phyloP scores from a whole-genome alignment of 192 early-diverging fungal species.

The Linnemannia zychae region DNA sequence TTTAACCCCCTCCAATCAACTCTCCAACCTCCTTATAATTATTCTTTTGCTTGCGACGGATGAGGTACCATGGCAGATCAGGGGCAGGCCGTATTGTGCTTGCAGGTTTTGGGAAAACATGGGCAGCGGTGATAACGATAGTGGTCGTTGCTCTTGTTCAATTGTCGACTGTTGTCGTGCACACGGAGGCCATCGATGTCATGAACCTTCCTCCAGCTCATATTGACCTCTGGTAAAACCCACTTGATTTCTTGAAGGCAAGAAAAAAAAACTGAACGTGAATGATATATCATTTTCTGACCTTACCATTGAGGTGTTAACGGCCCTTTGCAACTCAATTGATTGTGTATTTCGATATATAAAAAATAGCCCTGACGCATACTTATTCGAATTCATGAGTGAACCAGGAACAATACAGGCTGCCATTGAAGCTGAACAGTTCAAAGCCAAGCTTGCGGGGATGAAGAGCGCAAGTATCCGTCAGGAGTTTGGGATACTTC shows the following conservation, averaged over 20 bases:
- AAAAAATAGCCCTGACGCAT: conserved; percentile 14
- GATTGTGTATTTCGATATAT: neutral
- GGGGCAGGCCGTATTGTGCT: neutral
- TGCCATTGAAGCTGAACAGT: neutral
- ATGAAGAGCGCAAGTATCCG: conserved; percentile 34
- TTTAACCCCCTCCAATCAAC: too few relatives aligned
- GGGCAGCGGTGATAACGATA: neutral
- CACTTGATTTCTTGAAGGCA: neutral
- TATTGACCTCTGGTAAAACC: conserved; percentile 27
- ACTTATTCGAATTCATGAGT: conserved; percentile 40
- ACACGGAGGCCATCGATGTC: neutral
- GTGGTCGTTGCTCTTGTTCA: neutral
- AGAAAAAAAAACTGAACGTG: neutral
- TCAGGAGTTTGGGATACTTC: conserved; percentile 13
- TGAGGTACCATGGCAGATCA: neutral
- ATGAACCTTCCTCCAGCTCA: conserved; percentile 20
- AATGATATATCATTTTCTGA: too few relatives aligned
- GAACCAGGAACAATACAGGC: conserved; percentile 15
- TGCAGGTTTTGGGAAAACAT: neutral
- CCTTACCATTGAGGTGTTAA: too few relatives aligned
- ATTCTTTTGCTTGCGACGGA: too few relatives aligned
- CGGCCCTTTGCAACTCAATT: too few relatives aligned
- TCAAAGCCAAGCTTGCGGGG: neutral
- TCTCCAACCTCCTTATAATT: too few relatives aligned
- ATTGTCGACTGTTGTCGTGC: neutral